Evolutionary conservation across 1,284 basidiomycete species (phyloP), one percentile per base, ranked within the genome.

Genomic region (Microbotryum saponariae): DNA sequence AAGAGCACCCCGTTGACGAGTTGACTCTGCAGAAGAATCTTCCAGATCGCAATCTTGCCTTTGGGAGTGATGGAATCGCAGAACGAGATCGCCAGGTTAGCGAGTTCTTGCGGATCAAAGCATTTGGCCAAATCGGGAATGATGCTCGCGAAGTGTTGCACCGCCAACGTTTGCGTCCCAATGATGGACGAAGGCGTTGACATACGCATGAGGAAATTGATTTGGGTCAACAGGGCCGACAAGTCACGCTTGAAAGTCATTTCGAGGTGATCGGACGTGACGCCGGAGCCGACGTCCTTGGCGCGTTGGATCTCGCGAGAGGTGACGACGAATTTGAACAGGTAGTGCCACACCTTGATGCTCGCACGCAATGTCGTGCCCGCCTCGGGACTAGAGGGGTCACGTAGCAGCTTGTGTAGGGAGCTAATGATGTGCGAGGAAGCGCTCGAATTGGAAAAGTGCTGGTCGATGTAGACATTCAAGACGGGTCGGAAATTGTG

Each of bases 321-420:
- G 25, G 89, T 83, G 9, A 89, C 85, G 69, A 97, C 88, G 76
- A 97, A 91, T 73, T 89, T 89, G 83, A 97, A 91, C 68, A 97
- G 84, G 73, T 94, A 91, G 71, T 92, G 88, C 90, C 92, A 96
- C 23, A 97, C 93, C 75, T 97, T 97, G 69, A 98, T 81, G 16
- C 91, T 87, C 1, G 91, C 85, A 46, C 93, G 85, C 58, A 97
- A 81, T 20, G 83, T 80, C 25, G 86, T 85, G 0, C 87, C 89
- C 4, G 82, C 85, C 37, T 92, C 89, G 12, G 81, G 79, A 8
- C 84, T 81, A 0, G 84, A 83, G 0, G 91, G 90, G 63, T 87
- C 83, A 27, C 79, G 79, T 56, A 97, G 80, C 7, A 97, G 83
- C 21, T 83, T 81, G 72, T 89, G 88, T 87, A 97, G 89, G 6